phyloP scores from a whole-genome alignment of 805 yeast species.

The Ogataea paradorogensis region DNA sequence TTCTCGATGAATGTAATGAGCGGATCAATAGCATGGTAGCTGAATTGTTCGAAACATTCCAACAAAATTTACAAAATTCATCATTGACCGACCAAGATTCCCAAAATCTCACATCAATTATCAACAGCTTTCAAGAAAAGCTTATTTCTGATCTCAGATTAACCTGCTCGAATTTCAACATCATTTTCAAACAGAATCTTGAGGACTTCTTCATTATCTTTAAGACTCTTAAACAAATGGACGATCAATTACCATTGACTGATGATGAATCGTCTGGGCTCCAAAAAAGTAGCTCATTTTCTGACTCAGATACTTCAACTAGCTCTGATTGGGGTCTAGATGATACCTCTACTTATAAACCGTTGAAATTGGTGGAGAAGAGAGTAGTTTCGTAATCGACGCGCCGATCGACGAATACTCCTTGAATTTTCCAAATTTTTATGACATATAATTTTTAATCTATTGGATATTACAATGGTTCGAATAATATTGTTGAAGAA shows the following conservation, averaged over 20 bases:
- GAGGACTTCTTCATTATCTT: conserved; percentile 29
- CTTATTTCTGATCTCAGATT: conserved; percentile 23
- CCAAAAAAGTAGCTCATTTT: conserved; percentile 9
- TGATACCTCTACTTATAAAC: conserved; percentile 13
- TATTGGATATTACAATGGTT: conserved; percentile 10
- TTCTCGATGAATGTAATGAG: conserved; percentile 20
- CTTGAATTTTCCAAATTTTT: conserved; percentile 1
- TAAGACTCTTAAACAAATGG: conserved; percentile 25
- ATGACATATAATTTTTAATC: conserved; percentile 3
- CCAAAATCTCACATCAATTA: conserved; percentile 12
- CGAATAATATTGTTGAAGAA: conserved; percentile 64
- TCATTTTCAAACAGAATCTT: conserved; percentile 25
- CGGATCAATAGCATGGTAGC: conserved; percentile 21
- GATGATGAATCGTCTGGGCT: conserved; percentile 6
- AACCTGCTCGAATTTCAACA: conserved; percentile 23
- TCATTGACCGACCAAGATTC: conserved; percentile 13
- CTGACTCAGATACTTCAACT: conserved; percentile 12
- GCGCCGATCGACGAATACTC: conserved; percentile 9
- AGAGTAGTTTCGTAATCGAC: conserved; percentile 3
- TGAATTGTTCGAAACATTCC: conserved; percentile 17
- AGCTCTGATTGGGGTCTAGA: conserved; percentile 19
- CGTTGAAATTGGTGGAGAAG: conserved; percentile 20
- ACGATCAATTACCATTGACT: conserved; percentile 7
- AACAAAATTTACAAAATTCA: conserved; percentile 5
- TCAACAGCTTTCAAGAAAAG: conserved; percentile 20